These are phyloP conservation scores for Pichia sp. DNA, from an alignment of 1,139 yeast genomes.

Conservation along the genomic window DNA sequence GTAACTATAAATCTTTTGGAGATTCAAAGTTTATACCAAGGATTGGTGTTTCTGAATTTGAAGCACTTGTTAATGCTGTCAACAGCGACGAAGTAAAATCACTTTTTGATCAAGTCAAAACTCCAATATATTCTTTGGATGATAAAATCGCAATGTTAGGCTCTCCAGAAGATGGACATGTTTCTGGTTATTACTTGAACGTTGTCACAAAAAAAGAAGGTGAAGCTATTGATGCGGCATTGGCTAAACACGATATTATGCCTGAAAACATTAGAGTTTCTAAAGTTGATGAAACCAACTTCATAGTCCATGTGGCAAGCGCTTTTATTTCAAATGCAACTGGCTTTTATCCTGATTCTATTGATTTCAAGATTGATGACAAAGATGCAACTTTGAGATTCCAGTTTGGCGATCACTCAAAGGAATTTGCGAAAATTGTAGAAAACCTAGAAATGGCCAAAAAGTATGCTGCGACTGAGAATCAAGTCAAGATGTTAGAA, in stretches of 20 bases:
- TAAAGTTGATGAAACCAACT: conserved; percentile 39
- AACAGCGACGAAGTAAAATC: conserved; percentile 31
- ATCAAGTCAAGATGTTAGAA: conserved; percentile 57
- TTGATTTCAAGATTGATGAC: conserved; percentile 29
- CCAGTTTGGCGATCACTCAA: conserved; percentile 68
- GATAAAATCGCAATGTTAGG: conserved; percentile 54
- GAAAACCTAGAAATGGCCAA: conserved; percentile 50
- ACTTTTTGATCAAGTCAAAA: conserved; percentile 40
- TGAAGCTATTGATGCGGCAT: conserved; percentile 54
- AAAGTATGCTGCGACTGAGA: conserved; percentile 63
- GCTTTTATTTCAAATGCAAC: conserved; percentile 38
- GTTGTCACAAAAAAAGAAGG: conserved; percentile 51
- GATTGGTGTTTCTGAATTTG: conserved; percentile 42
- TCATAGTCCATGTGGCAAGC: conserved; percentile 57
- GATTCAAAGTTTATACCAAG: conserved; percentile 79
- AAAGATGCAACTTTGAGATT: conserved; percentile 37
- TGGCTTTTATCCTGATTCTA: conserved; percentile 36
- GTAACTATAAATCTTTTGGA: conserved; percentile 86
- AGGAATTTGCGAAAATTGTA: conserved; percentile 56
- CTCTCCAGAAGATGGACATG: conserved; percentile 70
- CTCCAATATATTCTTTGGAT: conserved; percentile 45
- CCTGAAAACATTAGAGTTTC: conserved; percentile 79
- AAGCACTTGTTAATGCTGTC: conserved; percentile 38
- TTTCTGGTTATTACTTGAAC: conserved; percentile 62
- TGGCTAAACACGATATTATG: conserved; percentile 56